A percentile compares a stretch with the other conserved stretches of the same genome.
Conservation (phyloP, 2,329 filamentous ascomycete species). For the Trichoderma sp. region DNA sequence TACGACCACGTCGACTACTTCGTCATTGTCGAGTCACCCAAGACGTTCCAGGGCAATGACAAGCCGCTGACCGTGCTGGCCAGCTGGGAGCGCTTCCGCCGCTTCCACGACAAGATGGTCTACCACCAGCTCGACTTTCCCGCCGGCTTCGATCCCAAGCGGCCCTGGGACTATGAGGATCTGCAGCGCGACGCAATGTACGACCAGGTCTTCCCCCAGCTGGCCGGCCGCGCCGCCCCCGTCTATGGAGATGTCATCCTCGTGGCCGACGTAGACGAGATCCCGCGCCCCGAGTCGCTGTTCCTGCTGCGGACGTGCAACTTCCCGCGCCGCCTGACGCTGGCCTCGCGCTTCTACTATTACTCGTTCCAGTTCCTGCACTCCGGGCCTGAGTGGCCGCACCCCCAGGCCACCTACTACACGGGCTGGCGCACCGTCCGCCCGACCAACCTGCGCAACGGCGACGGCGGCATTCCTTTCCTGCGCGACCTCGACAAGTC, state of each 20-base stretch:
- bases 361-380: conserved; percentile 58
- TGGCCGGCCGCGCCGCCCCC: conserved; percentile 46
- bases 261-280: conserved; percentile 63
- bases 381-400: conserved; percentile 48
- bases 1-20: conserved; percentile 64
- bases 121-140: conserved; percentile 56
- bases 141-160: conserved; percentile 38
- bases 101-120: conserved; percentile 62
- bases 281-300: conserved; percentile 54
- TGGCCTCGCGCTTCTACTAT: conserved; percentile 56
- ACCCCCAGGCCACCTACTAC: conserved; percentile 62
- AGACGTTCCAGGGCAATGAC: conserved; percentile 57
- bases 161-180: conserved; percentile 54
- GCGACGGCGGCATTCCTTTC: conserved; percentile 44
- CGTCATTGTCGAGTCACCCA: conserved; percentile 60
- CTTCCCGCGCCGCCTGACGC: conserved; percentile 55
- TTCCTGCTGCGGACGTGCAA: conserved; percentile 51
- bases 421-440: conserved; percentile 47
- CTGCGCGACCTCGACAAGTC: conserved; percentile 45
- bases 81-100: conserved; percentile 52
- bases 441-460: conserved; percentile 55
- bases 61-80: conserved; percentile 57
- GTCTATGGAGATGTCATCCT: conserved; percentile 56
- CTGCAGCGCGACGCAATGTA: conserved; percentile 59
- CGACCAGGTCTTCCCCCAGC: conserved; percentile 53